Percentiles rank a stretch among this genome's conserved stretches.
Evolutionary conservation across 2,329 filamentous ascomycete genomes (phyloP).

Genomic region (Tolypocladium ovalisporum): DNA sequence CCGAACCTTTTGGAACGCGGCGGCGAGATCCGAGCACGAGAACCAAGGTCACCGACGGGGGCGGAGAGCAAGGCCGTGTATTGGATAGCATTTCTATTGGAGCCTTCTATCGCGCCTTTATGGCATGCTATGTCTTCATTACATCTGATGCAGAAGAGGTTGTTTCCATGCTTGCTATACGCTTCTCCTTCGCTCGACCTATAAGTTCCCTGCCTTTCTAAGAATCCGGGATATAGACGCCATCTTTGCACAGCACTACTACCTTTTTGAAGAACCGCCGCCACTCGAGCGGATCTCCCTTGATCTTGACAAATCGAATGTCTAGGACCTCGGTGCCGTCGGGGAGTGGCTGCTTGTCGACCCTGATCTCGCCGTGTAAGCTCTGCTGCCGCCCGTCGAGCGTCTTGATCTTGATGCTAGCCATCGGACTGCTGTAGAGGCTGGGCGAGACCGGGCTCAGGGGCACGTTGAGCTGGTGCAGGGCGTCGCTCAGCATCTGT

Average conservation of each 20-base stretch:
- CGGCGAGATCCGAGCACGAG: not conserved
- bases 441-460: slow-evolving; percentile 39
- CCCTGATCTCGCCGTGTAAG: slow-evolving; percentile 62
- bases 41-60: not conserved
- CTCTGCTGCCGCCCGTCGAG: slow-evolving; percentile 61
- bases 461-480: slow-evolving; percentile 79
- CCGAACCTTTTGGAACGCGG: not conserved
- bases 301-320: slow-evolving; percentile 85
- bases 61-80: not conserved
- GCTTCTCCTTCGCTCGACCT: slow-evolving; percentile 1
- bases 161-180: not conserved
- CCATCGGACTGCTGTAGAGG: slow-evolving; percentile 43
- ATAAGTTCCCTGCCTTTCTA: slow-evolving; percentile 17
- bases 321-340: slow-evolving; percentile 58
- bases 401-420: slow-evolving; percentile 63
- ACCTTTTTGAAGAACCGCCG: slow-evolving; percentile 93
- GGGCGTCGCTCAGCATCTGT: slow-evolving; percentile 66
- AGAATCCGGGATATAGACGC: slow-evolving; percentile 48
- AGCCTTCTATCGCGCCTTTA: not conserved
- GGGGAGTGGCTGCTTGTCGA: slow-evolving; percentile 53
- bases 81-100: not conserved
- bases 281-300: slow-evolving; percentile 96
- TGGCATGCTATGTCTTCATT: not conserved
- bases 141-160: not conserved
- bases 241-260: slow-evolving; percentile 78